Evolutionary conservation across 2,329 filamentous ascomycete species (phyloP).

Genomic region (Chrysoporthe austroafricana): DNA sequence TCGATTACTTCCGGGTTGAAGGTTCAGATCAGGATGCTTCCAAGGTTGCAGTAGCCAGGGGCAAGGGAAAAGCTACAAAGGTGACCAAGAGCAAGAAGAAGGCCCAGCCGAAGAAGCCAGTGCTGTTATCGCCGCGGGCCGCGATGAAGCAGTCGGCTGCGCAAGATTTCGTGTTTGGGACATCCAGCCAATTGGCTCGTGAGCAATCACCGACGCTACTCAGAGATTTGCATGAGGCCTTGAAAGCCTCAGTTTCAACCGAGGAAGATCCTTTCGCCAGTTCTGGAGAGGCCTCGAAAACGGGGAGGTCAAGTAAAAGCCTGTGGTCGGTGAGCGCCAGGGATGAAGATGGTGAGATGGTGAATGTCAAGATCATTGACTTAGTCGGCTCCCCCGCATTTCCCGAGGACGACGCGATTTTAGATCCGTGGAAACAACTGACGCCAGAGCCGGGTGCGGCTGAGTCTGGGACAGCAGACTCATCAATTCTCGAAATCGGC

Average conservation of each 20-base stretch:
- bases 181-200: constrained; percentile 77
- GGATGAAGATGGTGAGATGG: constrained; percentile 65
- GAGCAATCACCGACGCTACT: constrained; percentile 72
- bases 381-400: constrained; percentile 50
- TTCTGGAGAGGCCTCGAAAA: constrained; percentile 24
- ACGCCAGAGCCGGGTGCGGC: constrained; percentile 21
- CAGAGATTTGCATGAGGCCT: constrained; percentile 63
- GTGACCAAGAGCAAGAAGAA: constrained; percentile 45
- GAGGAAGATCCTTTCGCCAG: constrained; percentile 45
- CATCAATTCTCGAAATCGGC: constrained; percentile 22
- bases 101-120: constrained; percentile 44
- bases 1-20: constrained; percentile 49
- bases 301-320: constrained; percentile 36
- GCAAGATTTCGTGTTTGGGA: constrained; percentile 84
- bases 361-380: constrained; percentile 66
- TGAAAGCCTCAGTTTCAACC: constrained; percentile 59
- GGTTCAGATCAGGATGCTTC: constrained; percentile 39
- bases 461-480: constrained; percentile 12
- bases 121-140: constrained; percentile 69
- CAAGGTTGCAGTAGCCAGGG: constrained; percentile 33
- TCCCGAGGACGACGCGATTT: constrained; percentile 31
- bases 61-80: constrained; percentile 45
- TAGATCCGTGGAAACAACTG: constrained; percentile 38
- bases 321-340: constrained; percentile 76
- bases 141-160: constrained; percentile 67